phyloP scores from a whole-genome alignment of 2,329 filamentous ascomycete genomes.

The Paraconiothyrium brasiliense region DNA sequence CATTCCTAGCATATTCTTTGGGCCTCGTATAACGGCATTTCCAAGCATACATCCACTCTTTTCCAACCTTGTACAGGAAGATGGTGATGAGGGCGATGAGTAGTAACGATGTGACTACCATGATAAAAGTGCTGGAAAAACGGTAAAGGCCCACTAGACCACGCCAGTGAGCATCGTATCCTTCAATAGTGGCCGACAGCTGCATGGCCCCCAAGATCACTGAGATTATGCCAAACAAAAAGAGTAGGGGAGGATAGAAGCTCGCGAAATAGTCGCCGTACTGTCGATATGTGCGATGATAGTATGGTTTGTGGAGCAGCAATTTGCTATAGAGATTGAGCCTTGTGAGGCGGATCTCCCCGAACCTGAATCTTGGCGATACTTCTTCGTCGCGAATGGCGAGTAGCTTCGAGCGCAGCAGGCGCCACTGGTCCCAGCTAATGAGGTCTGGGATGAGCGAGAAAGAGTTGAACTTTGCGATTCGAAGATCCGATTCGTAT shows the following conservation, averaged over 20 bases:
- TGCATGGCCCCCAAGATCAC: conserved; percentile 4
- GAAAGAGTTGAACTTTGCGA: conserved; percentile 36
- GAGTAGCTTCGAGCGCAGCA: background rate
- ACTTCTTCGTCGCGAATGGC: conserved; percentile 38
- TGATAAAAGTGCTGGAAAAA: no score
- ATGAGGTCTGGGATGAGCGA: conserved; percentile 33
- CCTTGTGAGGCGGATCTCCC: conserved; percentile 54
- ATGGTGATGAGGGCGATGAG: no score
- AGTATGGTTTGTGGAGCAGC: conserved; percentile 25
- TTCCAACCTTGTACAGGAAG: no score
- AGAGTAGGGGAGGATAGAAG: conserved; percentile 19
- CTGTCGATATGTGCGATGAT: conserved; percentile 8
- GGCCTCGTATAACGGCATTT: no score
- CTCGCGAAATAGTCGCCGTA: conserved; percentile 21
- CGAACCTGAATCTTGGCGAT: conserved; percentile 51
- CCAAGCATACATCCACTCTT: no score
- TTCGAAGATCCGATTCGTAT: conserved; percentile 51
- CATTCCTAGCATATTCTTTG: no score
- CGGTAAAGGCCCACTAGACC: no score
- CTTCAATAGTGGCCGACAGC: no score
- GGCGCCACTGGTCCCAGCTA: conserved; percentile 21
- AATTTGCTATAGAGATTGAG: conserved; percentile 55
- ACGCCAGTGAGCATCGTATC: no score
- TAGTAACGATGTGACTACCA: no score
- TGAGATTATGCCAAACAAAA: conserved; percentile 16